Base-by-base conservation (phyloP, 1,139 yeast genomes). In the Kluyveromyces sp. region DNA sequence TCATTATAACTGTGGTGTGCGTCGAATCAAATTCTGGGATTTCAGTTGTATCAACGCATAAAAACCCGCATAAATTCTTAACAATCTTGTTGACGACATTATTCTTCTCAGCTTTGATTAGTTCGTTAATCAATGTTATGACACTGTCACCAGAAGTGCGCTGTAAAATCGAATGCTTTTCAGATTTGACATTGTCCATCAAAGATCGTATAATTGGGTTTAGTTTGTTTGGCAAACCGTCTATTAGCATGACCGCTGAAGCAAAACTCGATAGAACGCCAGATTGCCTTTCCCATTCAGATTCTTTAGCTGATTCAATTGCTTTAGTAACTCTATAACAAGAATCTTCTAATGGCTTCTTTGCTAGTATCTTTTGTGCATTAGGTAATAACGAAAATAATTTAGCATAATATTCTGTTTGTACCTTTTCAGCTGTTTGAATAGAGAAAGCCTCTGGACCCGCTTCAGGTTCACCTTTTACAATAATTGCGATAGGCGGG, bases 1-100 rank as follows among this genome's bases (percentile, higher is more conserved):
- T 87, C 47, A 90, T 68, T 35, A 92, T 83, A 25, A 71, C 71
- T 46, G 78, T 81, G 32, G 69, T 74, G 42, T 77, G 75, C 60
- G 87, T 85, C 42, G 86, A 83, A 32, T 75, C 74, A 60, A 87
- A 92, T 59, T 89, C 97, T 3, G 98, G 98, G 34, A 92, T 97
- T 63, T 90, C 97, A 4, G 94, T 78, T 0, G 96, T 88, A 63
- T 92, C 98, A 37, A 90, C 97, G 69, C 98, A 92, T 42, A 92
- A 65, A 61, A 92, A 92, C 1, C 95, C 96, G 67, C 97, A 87
- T 47, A 94, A 70, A 59, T 94, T 94, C 61, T 88, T 90, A 45
- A 87, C 78, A 53, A 92, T 83, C 61, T 92, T 94, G 57, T 88
- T 95, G 3, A 92, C 82, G 2, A 94, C 95, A 37, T 81, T 81